These are phyloP conservation scores for Mycena sanguinolenta DNA, from an alignment of 768 basidiomycete species.

Conservation along the genomic window DNA sequence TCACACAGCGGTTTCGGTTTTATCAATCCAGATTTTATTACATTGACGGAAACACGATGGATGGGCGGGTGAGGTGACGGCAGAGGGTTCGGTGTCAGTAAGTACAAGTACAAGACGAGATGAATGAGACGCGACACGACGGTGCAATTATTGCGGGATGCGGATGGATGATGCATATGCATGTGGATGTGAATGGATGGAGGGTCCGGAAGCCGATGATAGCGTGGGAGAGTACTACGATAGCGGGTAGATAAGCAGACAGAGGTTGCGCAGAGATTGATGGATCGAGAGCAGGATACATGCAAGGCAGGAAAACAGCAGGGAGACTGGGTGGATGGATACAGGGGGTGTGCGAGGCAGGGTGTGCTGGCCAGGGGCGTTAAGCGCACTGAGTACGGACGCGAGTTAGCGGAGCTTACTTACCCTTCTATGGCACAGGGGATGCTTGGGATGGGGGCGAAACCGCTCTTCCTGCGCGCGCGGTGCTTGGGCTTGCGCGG, in stretches of 20 bases:
- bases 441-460: neutral
- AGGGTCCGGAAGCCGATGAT: conserved; percentile 5
- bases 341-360: neutral
- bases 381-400: neutral
- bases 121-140: neutral
- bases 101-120: conserved; percentile 6
- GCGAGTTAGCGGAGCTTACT: neutral
- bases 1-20: neutral
- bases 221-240: neutral
- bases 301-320: conserved; percentile 9
- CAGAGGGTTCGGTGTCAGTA: conserved; percentile 1
- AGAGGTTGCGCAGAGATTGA: conserved; percentile 16
- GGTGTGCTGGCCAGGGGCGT: neutral
- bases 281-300: conserved; percentile 8
- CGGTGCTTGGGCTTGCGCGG: conserved; percentile 47
- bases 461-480: conserved; percentile 28
- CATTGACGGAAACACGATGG: neutral
- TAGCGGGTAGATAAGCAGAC: conserved; percentile 30
- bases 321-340: neutral
- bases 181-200: neutral
- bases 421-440: neutral
- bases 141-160: neutral
- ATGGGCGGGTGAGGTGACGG: conserved; percentile 2
- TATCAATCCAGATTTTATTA: neutral
- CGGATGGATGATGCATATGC: neutral